A percentile compares a stretch with the other conserved stretches of the same genome.
These are phyloP conservation scores for Hyaloscypha variabilis DNA, from an alignment of 495 filamentous ascomycete genomes.

Conservation along the genomic window DNA sequence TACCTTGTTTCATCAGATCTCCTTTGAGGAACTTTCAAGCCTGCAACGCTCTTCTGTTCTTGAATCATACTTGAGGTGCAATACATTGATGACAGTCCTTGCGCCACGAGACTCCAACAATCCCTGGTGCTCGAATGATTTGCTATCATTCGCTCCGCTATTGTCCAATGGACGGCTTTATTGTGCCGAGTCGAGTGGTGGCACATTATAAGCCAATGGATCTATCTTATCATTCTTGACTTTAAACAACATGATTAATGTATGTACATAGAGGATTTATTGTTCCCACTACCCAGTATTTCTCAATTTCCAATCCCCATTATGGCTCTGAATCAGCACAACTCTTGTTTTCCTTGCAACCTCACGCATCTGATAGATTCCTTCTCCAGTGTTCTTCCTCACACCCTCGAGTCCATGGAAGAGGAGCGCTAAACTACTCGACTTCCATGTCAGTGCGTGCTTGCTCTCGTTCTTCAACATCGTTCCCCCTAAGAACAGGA, in stretches of 20 bases:
- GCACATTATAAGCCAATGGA: neutral
- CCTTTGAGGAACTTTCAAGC: too few relatives aligned
- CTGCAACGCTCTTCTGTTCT: too few relatives aligned
- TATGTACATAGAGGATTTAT: neutral
- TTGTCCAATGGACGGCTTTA: neutral
- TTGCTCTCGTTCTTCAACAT: conserved; percentile 5
- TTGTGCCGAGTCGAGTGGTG: neutral
- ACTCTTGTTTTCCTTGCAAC: conserved; percentile 11
- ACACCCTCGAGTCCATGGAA: conserved; percentile 9
- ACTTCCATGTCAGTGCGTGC: conserved; percentile 4
- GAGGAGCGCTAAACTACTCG: conserved; percentile 3
- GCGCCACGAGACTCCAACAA: too few relatives aligned
- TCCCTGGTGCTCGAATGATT: too few relatives aligned
- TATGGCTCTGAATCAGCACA: neutral
- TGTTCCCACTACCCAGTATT: neutral
- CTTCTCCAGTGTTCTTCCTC: neutral
- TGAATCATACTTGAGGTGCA: too few relatives aligned
- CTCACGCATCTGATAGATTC: conserved; percentile 3
- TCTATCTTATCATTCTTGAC: neutral
- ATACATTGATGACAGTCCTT: too few relatives aligned
- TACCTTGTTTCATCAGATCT: too few relatives aligned
- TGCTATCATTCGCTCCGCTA: neutral
- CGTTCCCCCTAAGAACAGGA: neutral
- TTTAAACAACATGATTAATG: neutral
- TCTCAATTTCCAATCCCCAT: conserved; percentile 5